Conservation (phyloP, 345 rosid genomes). For the Cardamine chenopodiifolia region DNA sequence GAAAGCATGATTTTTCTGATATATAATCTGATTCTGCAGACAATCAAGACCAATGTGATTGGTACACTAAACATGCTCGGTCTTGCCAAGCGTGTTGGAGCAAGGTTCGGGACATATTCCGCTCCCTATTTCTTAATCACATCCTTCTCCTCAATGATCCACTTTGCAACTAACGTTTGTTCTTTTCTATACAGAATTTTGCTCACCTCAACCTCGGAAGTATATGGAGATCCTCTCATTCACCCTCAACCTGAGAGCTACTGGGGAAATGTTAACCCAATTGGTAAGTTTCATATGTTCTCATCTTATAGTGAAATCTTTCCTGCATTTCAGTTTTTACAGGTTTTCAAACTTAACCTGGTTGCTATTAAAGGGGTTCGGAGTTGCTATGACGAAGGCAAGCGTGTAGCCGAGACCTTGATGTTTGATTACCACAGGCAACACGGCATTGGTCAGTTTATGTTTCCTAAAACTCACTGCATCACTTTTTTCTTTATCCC, state of each 20-base stretch:
- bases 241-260: slow-evolving; percentile 95
- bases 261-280: slow-evolving; percentile 98
- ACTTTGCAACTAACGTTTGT: slow-evolving; percentile 7
- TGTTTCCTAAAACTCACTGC: not conserved
- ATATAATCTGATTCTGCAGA: slow-evolving; percentile 49
- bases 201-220: slow-evolving; percentile 71
- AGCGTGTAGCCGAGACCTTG: slow-evolving; percentile 95
- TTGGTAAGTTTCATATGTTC: slow-evolving; percentile 55
- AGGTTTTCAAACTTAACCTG: not conserved
- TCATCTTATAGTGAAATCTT: not conserved
- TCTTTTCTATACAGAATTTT: slow-evolving; percentile 36
- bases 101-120: slow-evolving; percentile 56
- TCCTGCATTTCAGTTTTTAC: not conserved
- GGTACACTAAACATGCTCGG: slow-evolving; percentile 97
- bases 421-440: slow-evolving; percentile 99
- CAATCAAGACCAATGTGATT: slow-evolving; percentile 94
- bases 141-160: not conserved
- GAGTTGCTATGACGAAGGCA: slow-evolving; percentile 97
- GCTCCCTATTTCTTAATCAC: not conserved
- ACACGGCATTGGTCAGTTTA: slow-evolving; percentile 77
- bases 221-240: slow-evolving; percentile 90
- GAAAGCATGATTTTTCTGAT: not conserved
- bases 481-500: not conserved
- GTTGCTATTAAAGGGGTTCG: slow-evolving; percentile 61
- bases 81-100: slow-evolving; percentile 97